Percentiles rank a stretch among this genome's conserved stretches.
Evolutionary conservation across 495 filamentous ascomycete genomes (phyloP).

Genomic region (Parathielavia appendiculata): DNA sequence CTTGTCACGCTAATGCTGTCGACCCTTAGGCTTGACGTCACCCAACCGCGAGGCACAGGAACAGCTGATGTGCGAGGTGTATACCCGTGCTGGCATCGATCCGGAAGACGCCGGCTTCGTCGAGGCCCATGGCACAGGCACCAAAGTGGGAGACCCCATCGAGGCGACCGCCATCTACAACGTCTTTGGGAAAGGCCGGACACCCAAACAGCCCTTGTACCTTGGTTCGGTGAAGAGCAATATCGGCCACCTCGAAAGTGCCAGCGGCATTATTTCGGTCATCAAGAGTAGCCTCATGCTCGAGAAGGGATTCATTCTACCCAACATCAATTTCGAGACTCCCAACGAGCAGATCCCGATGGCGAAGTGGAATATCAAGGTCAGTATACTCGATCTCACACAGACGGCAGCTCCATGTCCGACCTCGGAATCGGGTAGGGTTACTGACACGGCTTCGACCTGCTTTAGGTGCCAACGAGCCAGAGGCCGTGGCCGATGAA

Average conservation of each 20-base stretch:
- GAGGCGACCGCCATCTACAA: constrained; percentile 54
- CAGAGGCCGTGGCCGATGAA: constrained; percentile 36
- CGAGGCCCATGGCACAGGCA: constrained; percentile 57
- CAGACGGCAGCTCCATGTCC: too few species aligned
- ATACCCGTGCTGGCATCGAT: constrained; percentile 36
- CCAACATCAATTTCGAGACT: constrained; percentile 48
- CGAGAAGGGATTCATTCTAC: constrained; percentile 50
- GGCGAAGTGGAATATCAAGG: constrained; percentile 39
- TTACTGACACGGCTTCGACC: too few species aligned
- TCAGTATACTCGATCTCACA: too few species aligned
- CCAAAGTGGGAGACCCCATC: constrained; percentile 55
- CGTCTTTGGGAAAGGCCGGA: constrained; percentile 37
- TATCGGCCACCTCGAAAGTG: constrained; percentile 55
- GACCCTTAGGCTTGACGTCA: constrained; percentile 37
- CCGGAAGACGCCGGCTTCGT: constrained; percentile 44
- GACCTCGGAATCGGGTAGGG: too few species aligned
- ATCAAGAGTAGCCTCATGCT: constrained; percentile 58
- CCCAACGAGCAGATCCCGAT: constrained; percentile 44
- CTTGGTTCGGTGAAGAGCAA: constrained; percentile 58
- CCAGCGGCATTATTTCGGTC: constrained; percentile 52
- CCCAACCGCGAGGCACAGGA: constrained; percentile 51
- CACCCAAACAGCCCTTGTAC: constrained; percentile 39
- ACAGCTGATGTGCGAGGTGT: constrained; percentile 41
- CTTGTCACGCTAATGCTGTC: too few species aligned
- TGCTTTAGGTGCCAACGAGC: constrained; percentile 1